phyloP scores from a whole-genome alignment of 139 green algal species.

The Chlorokybus atmophyticus region DNA sequence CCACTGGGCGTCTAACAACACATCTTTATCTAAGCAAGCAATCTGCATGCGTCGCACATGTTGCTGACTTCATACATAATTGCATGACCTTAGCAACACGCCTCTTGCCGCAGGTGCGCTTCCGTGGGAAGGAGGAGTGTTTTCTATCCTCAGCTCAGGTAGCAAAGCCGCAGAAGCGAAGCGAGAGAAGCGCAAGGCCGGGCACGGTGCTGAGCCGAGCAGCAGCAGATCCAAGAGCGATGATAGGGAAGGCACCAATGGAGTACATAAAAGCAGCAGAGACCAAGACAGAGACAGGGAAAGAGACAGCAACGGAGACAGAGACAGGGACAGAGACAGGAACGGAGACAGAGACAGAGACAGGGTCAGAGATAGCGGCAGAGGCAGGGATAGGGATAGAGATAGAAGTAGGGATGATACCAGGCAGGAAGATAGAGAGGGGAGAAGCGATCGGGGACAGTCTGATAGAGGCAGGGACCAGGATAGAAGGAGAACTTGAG shows the following conservation, averaged over 20 bases:
- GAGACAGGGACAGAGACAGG: not conserved
- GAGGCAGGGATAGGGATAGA: not conserved
- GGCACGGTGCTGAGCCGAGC: not conserved
- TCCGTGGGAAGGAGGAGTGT: too few species aligned
- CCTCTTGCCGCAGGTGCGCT: too few species aligned
- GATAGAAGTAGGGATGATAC: not conserved
- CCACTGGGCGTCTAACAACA: too few species aligned
- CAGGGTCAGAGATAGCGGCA: constrained; percentile 1
- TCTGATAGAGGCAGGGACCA: not conserved
- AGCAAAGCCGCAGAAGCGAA: too few species aligned
- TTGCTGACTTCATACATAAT: too few species aligned
- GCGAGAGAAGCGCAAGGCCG: not conserved
- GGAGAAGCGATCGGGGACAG: not conserved
- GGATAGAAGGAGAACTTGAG: too few species aligned
- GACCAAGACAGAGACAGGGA: not conserved
- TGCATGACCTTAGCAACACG: too few species aligned
- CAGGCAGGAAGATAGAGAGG: not conserved
- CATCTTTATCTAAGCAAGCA: too few species aligned
- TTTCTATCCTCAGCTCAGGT: too few species aligned
- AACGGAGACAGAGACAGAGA: not conserved
- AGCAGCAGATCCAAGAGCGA: not conserved
- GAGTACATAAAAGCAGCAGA: too few species aligned
- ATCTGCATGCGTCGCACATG: too few species aligned
- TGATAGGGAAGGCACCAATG: not conserved
- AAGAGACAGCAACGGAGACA: not conserved